These are phyloP conservation scores for Emericellopsis cladophorae DNA, from an alignment of 2,329 filamentous ascomycete genomes.

Conservation along the genomic window DNA sequence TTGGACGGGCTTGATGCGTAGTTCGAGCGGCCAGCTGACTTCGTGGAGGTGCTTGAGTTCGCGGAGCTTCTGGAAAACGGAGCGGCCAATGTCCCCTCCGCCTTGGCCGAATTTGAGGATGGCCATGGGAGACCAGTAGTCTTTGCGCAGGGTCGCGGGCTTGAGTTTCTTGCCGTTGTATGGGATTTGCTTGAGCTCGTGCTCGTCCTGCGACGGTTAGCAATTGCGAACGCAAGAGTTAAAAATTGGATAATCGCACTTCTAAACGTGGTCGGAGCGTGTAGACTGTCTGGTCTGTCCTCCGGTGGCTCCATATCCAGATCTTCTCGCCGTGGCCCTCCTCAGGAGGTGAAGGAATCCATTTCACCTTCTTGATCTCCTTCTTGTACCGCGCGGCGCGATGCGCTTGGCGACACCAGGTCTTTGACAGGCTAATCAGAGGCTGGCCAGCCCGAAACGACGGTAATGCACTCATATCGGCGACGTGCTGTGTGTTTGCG, in stretches of 20 bases:
- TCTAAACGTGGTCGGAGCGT: constrained; percentile 31
- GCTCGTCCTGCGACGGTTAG: constrained; percentile 18
- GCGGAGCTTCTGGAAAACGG: constrained; percentile 49
- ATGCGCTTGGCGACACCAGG: constrained; percentile 21
- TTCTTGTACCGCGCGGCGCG: neutral
- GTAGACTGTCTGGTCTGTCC: constrained; percentile 38
- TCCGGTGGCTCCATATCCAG: constrained; percentile 40
- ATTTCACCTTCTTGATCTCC: constrained; percentile 4
- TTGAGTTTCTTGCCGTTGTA: constrained; percentile 58
- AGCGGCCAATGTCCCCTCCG: constrained; percentile 39
- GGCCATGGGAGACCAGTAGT: constrained; percentile 53
- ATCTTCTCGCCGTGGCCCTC: constrained; percentile 42
- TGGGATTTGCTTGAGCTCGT: constrained; percentile 42
- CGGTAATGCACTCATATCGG: constrained; percentile 23
- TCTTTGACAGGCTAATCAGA: constrained; percentile 26
- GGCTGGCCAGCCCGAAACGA: constrained; percentile 21
- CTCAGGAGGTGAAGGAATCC: constrained; percentile 6
- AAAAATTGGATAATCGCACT: constrained; percentile 18
- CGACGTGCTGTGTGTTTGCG: constrained; percentile 9
- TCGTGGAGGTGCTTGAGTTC: constrained; percentile 53
- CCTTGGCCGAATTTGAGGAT: constrained; percentile 43
- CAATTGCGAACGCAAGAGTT: neutral
- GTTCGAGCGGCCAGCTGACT: constrained; percentile 41
- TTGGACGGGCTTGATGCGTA: constrained; percentile 25
- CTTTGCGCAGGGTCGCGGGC: constrained; percentile 49